Conservation (phyloP, 2,329 filamentous ascomycete species). For the Nemania abortiva region DNA sequence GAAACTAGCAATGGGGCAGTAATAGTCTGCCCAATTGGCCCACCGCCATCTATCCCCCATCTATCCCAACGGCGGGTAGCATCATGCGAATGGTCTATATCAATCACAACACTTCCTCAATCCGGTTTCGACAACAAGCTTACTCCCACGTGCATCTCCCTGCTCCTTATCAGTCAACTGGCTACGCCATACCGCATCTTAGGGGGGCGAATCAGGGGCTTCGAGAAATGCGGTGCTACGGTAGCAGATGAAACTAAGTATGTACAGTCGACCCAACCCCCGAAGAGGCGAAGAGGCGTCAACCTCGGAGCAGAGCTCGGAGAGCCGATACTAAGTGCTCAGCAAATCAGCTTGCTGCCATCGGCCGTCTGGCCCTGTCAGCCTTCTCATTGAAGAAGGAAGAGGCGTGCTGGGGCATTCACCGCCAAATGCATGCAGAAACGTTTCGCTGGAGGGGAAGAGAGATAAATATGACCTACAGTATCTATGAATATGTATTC, state of each 20-base stretch:
- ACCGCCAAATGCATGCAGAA: constrained; percentile 30
- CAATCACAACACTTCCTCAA: constrained; percentile 3
- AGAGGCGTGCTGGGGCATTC: constrained; percentile 7
- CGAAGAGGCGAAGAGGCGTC: constrained; percentile 22
- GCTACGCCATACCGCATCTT: constrained; percentile 17
- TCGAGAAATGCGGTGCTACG: constrained; percentile 12
- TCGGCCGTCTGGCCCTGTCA: constrained; percentile 13
- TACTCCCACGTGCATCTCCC: constrained; percentile 14
- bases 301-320: constrained; percentile 3
- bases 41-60: background rate
- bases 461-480: constrained; percentile 15
- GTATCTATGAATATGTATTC: background rate
- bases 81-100: constrained; percentile 6
- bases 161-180: constrained; percentile 11
- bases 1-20: constrained; percentile 12
- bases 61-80: constrained; percentile 6
- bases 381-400: constrained; percentile 22
- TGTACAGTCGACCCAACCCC: constrained; percentile 5
- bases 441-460: background rate
- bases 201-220: constrained; percentile 1
- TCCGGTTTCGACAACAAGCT: constrained; percentile 6
- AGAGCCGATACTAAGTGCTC: background rate
- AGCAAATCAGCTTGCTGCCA: constrained; percentile 22
- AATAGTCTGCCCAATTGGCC: background rate
- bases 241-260: constrained; percentile 13